These are phyloP conservation scores for Didymella exigua DNA, from an alignment of 2,329 filamentous ascomycete species.

Conservation along the genomic window DNA sequence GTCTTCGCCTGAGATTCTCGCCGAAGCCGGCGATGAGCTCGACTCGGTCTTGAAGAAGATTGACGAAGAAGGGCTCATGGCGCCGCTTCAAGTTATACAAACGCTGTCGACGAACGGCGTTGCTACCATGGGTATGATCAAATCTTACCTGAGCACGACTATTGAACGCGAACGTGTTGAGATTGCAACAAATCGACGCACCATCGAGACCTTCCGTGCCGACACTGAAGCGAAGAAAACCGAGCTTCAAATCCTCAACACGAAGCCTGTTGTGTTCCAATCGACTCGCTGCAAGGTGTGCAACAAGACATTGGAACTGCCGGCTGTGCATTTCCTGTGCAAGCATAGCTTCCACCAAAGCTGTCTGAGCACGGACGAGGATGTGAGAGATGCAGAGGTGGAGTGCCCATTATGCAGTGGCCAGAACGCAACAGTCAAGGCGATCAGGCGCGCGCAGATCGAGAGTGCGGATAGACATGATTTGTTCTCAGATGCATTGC, in stretches of 20 bases:
- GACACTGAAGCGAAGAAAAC: conserved; percentile 81
- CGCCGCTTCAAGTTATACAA: conserved; percentile 94
- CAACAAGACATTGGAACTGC: conserved; percentile 77
- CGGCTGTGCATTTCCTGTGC: conserved; percentile 93
- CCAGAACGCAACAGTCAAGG: conserved; percentile 85
- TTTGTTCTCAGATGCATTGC: conserved; percentile 81
- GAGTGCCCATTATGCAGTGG: conserved; percentile 87
- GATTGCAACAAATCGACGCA: conserved; percentile 79
- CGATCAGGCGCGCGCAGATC: conserved; percentile 83
- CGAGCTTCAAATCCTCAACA: conserved; percentile 77
- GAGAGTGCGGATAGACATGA: conserved; percentile 88
- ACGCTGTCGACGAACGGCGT: conserved; percentile 79
- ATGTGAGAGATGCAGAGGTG: conserved; percentile 65
- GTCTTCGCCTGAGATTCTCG: conserved; percentile 77
- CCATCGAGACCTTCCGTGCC: conserved; percentile 80
- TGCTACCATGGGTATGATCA: conserved; percentile 97
- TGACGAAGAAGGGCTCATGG: conserved; percentile 89
- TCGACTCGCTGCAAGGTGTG: conserved; percentile 87
- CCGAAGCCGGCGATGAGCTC: conserved; percentile 86
- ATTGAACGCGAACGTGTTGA: conserved; percentile 88
- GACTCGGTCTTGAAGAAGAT: conserved; percentile 82
- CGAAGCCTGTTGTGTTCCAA: conserved; percentile 87
- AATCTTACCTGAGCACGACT: conserved; percentile 85
- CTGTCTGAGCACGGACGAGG: conserved; percentile 72
- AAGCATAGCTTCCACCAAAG: conserved; percentile 96